These are phyloP conservation scores for Coniochaeta ligniaria DNA, from an alignment of 2,329 filamentous ascomycete genomes.

Conservation along the genomic window DNA sequence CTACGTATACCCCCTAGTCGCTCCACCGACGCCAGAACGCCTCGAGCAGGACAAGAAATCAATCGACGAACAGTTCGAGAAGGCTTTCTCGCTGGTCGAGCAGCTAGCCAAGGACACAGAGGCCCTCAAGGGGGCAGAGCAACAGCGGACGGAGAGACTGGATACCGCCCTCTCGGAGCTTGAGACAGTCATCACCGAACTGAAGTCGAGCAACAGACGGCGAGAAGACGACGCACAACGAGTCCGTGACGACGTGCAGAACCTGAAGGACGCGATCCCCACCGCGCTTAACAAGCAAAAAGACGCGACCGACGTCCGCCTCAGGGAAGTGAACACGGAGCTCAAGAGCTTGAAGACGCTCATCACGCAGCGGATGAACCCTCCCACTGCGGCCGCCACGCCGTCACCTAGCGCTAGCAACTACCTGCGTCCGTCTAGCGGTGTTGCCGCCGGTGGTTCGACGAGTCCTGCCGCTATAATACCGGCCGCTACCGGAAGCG, in stretches of 20 bases:
- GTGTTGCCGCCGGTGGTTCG: constrained; percentile 10
- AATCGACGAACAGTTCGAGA: constrained; percentile 90
- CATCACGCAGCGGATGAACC: constrained; percentile 56
- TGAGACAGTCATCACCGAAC: constrained; percentile 70
- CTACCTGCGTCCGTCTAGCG: constrained; percentile 20
- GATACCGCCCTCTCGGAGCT: constrained; percentile 78
- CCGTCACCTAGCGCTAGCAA: constrained; percentile 10
- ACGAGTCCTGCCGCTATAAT: constrained; percentile 15
- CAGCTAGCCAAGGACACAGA: constrained; percentile 88
- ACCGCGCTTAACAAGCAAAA: constrained; percentile 85
- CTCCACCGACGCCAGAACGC: constrained; percentile 88
- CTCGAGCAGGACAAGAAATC: constrained; percentile 89
- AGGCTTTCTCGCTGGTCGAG: constrained; percentile 84
- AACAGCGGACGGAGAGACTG: constrained; percentile 73
- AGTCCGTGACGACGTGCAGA: constrained; percentile 78
- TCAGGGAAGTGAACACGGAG: constrained; percentile 81
- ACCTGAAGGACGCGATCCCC: constrained; percentile 77
- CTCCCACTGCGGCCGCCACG: constrained; percentile 16
- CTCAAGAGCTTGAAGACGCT: constrained; percentile 89
- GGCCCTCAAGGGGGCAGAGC: constrained; percentile 78
- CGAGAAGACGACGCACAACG: constrained; percentile 84
- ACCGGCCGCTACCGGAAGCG: constrained; percentile 13
- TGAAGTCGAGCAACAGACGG: constrained; percentile 74
- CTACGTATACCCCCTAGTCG: constrained; percentile 84
- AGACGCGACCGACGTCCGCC: constrained; percentile 68